Evolutionary conservation across 2,329 filamentous ascomycete species (phyloP).

Genomic region (Cucurbitaria berberidis): DNA sequence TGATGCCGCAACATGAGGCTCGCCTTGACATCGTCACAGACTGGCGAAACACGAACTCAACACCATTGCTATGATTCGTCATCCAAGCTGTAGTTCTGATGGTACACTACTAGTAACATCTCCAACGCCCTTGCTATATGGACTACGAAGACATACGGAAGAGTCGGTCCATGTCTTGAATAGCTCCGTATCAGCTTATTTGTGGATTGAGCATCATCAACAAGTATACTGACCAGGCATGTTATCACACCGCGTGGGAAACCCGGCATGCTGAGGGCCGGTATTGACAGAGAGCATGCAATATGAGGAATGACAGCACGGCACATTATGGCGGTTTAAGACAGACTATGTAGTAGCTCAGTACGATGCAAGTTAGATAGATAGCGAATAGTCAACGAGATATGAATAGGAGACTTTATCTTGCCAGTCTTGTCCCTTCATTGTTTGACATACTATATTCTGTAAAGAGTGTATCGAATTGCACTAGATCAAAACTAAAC

Average conservation of each 20-base stretch:
- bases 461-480: neutral
- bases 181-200: neutral
- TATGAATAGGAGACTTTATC: neutral
- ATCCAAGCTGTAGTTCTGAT: neutral
- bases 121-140: neutral
- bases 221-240: neutral
- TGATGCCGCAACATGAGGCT: conserved; percentile 5
- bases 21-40: neutral
- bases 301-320: neutral
- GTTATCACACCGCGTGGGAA: neutral
- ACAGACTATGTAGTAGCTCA: neutral
- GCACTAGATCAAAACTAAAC: too few relatives aligned
- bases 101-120: neutral
- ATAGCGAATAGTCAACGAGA: neutral
- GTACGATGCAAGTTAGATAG: neutral
- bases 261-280: neutral
- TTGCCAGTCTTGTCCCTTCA: too few relatives aligned
- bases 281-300: neutral
- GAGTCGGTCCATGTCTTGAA: neutral
- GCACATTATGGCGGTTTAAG: neutral
- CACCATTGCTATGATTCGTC: neutral
- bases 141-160: neutral
- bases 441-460: too few relatives aligned
- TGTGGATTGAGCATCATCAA: neutral
- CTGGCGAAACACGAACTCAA: neutral